phyloP scores from a whole-genome alignment of 805 yeast species.

The Grigorovia humatica region DNA sequence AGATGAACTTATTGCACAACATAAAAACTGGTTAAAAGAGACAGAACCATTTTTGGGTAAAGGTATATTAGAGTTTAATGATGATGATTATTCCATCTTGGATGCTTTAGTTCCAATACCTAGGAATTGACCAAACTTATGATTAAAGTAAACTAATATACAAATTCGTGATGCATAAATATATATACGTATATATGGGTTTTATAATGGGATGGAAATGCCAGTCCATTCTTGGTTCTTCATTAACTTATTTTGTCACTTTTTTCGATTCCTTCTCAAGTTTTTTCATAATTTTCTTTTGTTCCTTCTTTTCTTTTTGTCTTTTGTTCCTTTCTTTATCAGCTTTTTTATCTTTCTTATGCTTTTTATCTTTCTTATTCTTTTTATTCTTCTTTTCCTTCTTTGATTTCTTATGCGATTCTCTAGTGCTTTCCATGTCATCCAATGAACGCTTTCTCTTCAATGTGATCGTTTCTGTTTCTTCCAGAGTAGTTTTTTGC shows the following conservation, averaged over 20 bases:
- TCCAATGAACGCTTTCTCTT: neutral
- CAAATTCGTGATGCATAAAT: neutral
- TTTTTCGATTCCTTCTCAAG: slow-evolving; percentile 21
- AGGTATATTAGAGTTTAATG: neutral
- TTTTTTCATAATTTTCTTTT: slow-evolving; percentile 20
- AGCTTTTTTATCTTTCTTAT: slow-evolving; percentile 17
- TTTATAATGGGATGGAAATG: too few relatives aligned
- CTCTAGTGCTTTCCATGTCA: slow-evolving; percentile 4
- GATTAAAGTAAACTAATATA: too few relatives aligned
- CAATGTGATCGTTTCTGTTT: slow-evolving; percentile 3
- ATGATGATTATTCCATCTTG: slow-evolving; percentile 6
- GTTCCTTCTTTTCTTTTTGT: slow-evolving; percentile 13
- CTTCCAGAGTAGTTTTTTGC: slow-evolving; percentile 9
- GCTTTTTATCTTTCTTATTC: slow-evolving; percentile 14
- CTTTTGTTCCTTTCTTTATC: slow-evolving; percentile 18
- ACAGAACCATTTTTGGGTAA: neutral
- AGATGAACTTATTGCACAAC: neutral
- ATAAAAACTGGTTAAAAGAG: neutral
- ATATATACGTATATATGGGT: too few relatives aligned
- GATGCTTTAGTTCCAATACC: slow-evolving; percentile 14
- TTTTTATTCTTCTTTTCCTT: slow-evolving; percentile 10
- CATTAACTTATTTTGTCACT: slow-evolving; percentile 12
- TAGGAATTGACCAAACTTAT: neutral
- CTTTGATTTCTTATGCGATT: slow-evolving; percentile 8
- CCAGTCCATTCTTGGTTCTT: too few relatives aligned